Evolutionary conservation across 2,329 filamentous ascomycete species (phyloP).

Genomic region (Aspergillus caelatus): DNA sequence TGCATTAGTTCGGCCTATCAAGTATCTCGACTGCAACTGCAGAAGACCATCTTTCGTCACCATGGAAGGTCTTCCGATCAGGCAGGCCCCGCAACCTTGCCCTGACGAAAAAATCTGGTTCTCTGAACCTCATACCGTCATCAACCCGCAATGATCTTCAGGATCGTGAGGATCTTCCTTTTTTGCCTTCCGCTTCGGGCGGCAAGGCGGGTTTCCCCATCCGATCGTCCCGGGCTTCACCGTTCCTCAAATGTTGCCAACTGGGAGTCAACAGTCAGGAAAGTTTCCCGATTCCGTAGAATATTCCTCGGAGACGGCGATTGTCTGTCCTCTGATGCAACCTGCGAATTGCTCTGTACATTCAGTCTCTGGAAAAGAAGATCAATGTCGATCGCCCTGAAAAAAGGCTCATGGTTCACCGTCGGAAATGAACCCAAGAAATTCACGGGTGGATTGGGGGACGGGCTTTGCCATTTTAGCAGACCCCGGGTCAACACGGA

Average conservation of each 20-base stretch:
- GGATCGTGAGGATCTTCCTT: constrained; percentile 3
- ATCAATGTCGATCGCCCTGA: neutral
- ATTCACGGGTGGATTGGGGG: no score
- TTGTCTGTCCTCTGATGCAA: neutral
- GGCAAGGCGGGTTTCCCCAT: constrained; percentile 1
- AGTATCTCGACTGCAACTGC: neutral
- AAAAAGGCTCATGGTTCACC: neutral
- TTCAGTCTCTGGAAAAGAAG: neutral
- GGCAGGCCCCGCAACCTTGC: neutral
- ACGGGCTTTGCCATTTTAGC: neutral
- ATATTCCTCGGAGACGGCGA: neutral
- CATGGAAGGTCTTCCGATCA: constrained; percentile 12
- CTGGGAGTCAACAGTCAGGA: neutral
- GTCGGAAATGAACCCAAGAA: neutral
- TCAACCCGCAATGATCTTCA: constrained; percentile 10
- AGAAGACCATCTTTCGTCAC: neutral
- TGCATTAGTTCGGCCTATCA: neutral
- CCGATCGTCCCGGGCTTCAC: constrained; percentile 3
- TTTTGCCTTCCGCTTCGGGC: constrained; percentile 1
- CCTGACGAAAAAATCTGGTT: neutral
- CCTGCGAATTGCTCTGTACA: neutral
- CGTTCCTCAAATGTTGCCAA: neutral
- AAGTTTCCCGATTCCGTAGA: constrained; percentile 1
- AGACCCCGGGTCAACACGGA: neutral
- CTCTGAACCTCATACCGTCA: constrained; percentile 2